Evolutionary conservation across 1,284 basidiomycete species (phyloP).

Genomic region (Termitomyces sp.): DNA sequence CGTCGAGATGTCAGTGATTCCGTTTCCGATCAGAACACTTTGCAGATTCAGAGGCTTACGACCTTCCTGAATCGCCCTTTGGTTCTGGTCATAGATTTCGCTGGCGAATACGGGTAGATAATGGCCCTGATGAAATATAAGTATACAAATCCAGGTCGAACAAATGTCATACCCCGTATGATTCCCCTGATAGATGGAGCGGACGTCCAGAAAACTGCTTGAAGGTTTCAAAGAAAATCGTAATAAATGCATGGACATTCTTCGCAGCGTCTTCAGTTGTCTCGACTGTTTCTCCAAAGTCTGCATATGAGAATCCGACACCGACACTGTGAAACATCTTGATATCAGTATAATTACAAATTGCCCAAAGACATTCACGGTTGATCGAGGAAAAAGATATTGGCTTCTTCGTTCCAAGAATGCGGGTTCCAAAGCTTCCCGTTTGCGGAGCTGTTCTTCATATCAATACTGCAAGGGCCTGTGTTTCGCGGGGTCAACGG

Average conservation of each 20-base stretch:
- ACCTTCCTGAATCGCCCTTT: slow-evolving; percentile 47
- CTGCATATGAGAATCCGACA: slow-evolving; percentile 44
- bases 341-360: background rate
- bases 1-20: slow-evolving; percentile 60
- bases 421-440: slow-evolving; percentile 59
- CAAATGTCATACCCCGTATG: slow-evolving; percentile 45
- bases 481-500: background rate
- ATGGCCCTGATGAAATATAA: slow-evolving; percentile 44
- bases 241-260: slow-evolving; percentile 67
- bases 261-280: slow-evolving; percentile 71
- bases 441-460: slow-evolving; percentile 39
- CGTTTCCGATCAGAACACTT: slow-evolving; percentile 59
- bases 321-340: slow-evolving; percentile 30
- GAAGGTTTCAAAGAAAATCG: slow-evolving; percentile 75
- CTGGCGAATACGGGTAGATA: slow-evolving; percentile 81
- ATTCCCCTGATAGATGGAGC: slow-evolving; percentile 70
- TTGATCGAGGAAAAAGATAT: slow-evolving; percentile 71
- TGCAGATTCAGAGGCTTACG: slow-evolving; percentile 64
- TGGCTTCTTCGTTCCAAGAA: slow-evolving; percentile 65
- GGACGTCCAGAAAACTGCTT: slow-evolving; percentile 57
- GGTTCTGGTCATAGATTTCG: slow-evolving; percentile 74
- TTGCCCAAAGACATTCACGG: slow-evolving; percentile 36
- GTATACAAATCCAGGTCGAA: background rate
- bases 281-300: slow-evolving; percentile 47
- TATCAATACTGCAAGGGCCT: slow-evolving; percentile 58